A percentile compares a stretch with the other conserved stretches of the same genome.
Evolutionary conservation across 805 yeast genomes (phyloP).

Genomic region (Torulaspora quercuum): DNA sequence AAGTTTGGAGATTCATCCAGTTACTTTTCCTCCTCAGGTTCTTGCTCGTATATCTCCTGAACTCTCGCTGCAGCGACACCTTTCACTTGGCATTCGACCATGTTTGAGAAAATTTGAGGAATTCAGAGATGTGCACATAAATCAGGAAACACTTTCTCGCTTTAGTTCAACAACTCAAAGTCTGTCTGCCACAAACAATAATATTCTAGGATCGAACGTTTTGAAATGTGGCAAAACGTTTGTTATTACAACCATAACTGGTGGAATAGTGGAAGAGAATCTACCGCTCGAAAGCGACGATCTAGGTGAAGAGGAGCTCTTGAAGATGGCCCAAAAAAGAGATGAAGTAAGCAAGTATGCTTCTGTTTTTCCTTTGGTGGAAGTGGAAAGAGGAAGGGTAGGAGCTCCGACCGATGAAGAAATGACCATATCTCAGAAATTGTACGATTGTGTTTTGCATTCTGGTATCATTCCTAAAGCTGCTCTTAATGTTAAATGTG

Average conservation of each 20-base stretch:
- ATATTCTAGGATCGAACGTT: conserved; percentile 63
- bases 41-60: conserved; percentile 85
- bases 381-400: conserved; percentile 65
- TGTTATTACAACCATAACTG: conserved; percentile 66
- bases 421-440: conserved; percentile 63
- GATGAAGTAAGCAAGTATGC: conserved; percentile 35
- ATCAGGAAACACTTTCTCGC: conserved; percentile 41
- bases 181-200: conserved; percentile 24
- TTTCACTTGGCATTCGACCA: conserved; percentile 74
- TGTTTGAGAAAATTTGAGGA: conserved; percentile 67
- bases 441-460: conserved; percentile 58
- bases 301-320: conserved; percentile 36
- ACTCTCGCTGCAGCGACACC: conserved; percentile 71
- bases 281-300: conserved; percentile 44
- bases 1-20: conserved; percentile 39
- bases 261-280: conserved; percentile 59
- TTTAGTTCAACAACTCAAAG: conserved; percentile 31
- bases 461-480: conserved; percentile 50
- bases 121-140: conserved; percentile 54
- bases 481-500: conserved; percentile 44
- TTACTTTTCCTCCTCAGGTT: conserved; percentile 75
- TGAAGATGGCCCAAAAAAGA: conserved; percentile 24
- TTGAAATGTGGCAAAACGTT: conserved; percentile 69
- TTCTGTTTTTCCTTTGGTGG: conserved; percentile 68
- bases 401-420: conserved; percentile 89